Base-by-base conservation (phyloP, 2,329 filamentous ascomycete species). In the Ophiostoma piceae region DNA sequence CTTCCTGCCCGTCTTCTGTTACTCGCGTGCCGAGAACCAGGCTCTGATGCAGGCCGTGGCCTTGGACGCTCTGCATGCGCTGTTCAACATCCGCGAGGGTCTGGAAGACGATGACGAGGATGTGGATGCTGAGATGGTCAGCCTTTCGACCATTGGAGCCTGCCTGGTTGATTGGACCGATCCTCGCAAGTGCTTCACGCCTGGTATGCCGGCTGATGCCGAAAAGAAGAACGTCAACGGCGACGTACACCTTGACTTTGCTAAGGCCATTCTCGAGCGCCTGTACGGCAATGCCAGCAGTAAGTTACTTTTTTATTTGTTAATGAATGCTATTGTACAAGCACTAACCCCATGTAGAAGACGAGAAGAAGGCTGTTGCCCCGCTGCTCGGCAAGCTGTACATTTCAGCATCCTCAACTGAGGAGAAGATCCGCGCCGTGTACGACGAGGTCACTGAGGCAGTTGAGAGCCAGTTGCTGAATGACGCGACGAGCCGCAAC, bases 121-220 rank as follows among this genome's bases (percentile, higher is more conserved):
- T 67, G 87, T 91, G 12, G 87, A 87, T 51, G 90, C 91, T 71
- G 89, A 88, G 73, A 93, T 96, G 88, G 91, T 94, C 9, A 88
- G 89, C 74, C 85, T 96, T 73, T 85, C 87, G 62, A 87, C 89
- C 2, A 91, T 96, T 71, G 92, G 92, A 0, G 88, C 91, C 2
- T 94, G 93, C 76, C 81, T 98, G 8, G 87, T 94, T 0, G 94
- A 98, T 77, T 98, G 94, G 95, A 98, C 94, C 0, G 94, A 98
- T 78, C 93, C 94, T 51, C 84, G 94, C 67, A 94, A 96, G 78
- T 92, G 81, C 80, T 91, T 68, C 79, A 84, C 78, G 70, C 84
- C 81, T 73, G 82, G 79, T 32, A 75, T 84, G 35, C 19, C 69
- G 1, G 80, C 81, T 71, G 86, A 90, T 67, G 82, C 82, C 1